phyloP scores from a whole-genome alignment of 2,329 filamentous ascomycete species.

The Colletotrichum abscissum region DNA sequence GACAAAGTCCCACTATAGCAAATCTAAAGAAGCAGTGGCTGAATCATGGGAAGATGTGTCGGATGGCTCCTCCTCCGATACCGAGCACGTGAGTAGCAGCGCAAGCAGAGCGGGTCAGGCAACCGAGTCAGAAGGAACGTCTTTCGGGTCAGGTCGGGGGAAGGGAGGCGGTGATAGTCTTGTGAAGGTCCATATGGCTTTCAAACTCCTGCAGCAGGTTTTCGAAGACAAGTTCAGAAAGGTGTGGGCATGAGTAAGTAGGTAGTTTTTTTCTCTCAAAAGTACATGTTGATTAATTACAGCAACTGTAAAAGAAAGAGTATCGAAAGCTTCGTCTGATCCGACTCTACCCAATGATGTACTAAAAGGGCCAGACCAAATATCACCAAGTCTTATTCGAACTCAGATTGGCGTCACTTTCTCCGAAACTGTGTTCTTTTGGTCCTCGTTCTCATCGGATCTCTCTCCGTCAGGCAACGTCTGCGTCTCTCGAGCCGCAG shows the following conservation, averaged over 20 bases:
- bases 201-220: conserved; percentile 65
- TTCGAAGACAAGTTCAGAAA: conserved; percentile 74
- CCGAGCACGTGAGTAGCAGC: conserved; percentile 41
- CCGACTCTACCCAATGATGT: no score
- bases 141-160: background rate
- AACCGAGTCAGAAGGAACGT: background rate
- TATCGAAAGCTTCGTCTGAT: no score
- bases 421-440: background rate
- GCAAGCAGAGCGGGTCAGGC: background rate
- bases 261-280: no score
- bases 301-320: no score
- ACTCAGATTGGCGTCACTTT: background rate
- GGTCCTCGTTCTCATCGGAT: background rate
- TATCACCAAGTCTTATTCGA: background rate
- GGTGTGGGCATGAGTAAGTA: conserved; percentile 65
- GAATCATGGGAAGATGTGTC: conserved; percentile 60
- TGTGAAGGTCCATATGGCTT: conserved; percentile 68
- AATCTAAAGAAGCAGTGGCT: conserved; percentile 46
- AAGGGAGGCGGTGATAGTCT: conserved; percentile 57
- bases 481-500: background rate
- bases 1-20: conserved; percentile 41
- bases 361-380: no score
- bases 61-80: conserved; percentile 28
- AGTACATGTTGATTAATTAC: no score
- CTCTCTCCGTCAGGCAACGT: background rate